These are phyloP conservation scores for Metschnikowia peoriensis DNA, from an alignment of 805 yeast species.

Conservation along the genomic window DNA sequence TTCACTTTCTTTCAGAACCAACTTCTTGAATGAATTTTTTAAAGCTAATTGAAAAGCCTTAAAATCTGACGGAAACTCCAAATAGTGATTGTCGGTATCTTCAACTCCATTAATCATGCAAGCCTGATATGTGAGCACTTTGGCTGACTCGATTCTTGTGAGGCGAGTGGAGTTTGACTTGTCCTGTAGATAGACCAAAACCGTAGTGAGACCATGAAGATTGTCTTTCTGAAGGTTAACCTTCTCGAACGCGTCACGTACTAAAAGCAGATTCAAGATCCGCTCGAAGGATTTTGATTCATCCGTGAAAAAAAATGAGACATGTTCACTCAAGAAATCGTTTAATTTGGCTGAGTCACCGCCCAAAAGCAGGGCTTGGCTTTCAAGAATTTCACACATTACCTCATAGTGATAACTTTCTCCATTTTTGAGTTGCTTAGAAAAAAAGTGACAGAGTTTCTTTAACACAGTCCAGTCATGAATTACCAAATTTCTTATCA, in stretches of 20 bases:
- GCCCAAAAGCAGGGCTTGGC: conserved; percentile 28
- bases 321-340: conserved; percentile 31
- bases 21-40: background rate
- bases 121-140: conserved; percentile 29
- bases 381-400: conserved; percentile 34
- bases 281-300: conserved; percentile 7
- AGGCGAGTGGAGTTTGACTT: background rate
- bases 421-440: conserved; percentile 23
- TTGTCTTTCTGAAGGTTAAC: conserved; percentile 31
- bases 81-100: conserved; percentile 38
- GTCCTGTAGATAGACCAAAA: conserved; percentile 2
- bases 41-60: conserved; percentile 18
- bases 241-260: conserved; percentile 24
- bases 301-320: conserved; percentile 21
- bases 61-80: conserved; percentile 27
- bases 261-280: conserved; percentile 28
- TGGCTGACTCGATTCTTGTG: conserved; percentile 12
- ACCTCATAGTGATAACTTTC: conserved; percentile 30
- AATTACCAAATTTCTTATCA: conserved; percentile 31
- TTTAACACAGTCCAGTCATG: conserved; percentile 28
- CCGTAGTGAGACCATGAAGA: conserved; percentile 27
- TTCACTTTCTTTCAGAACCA: background rate
- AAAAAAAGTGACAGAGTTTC: conserved; percentile 30
- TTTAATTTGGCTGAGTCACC: conserved; percentile 22
- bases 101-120: conserved; percentile 35